Evolutionary conservation across 257 asterid genomes (phyloP), one percentile per base, ranked within the genome.

Genomic region (Orobanche coerulescens): DNA sequence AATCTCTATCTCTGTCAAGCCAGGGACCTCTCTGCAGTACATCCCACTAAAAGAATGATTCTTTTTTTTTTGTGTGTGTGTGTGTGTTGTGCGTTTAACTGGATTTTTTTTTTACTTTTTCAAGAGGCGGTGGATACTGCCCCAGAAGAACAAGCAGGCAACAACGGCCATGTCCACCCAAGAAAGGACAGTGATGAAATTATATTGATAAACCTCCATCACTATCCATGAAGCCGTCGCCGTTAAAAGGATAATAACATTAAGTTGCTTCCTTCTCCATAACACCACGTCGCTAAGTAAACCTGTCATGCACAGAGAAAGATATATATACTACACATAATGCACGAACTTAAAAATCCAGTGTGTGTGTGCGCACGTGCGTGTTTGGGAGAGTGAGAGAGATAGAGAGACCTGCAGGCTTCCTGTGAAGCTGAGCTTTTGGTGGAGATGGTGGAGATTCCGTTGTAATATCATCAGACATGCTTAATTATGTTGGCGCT

Each of bases 251-350:
- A 81, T 24, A n/a, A 25, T 12, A 5, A 74, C 4, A 33, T 71
- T 82, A 10, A 53, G 40, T 10, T 58, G 47, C 70, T 75, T 86
- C 49, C 70, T 80, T 80, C 77, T 80, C 96, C 96, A 89, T 13
- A 80, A 36, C 2, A 77, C 31, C 23, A 84, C 19, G 63, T 84
- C 95, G 39, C 33, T 65, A 30, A 58, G 4, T 34, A 79, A 4
- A 69, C 71, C 94, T 74, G 79, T 53, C 12, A 49, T 36, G 7
- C 14, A 49, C 49, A n/a, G 16, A n/a, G 12, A n/a, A 33, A 15
- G 1, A 13, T 6, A 2, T 18, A n/a, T n/a, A n/a, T n/a, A n/a
- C n/a, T n/a, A n/a, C n/a, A n/a, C n/a, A n/a, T n/a, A n/a, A n/a
- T n/a, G n/a, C n/a, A n/a, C n/a, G n/a, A n/a, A n/a, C n/a, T n/a